Evolutionary conservation across 2,329 filamentous ascomycete genomes (phyloP), one percentile per base, ranked within the genome.

Genomic region (Penicillium psychrosexuale): DNA sequence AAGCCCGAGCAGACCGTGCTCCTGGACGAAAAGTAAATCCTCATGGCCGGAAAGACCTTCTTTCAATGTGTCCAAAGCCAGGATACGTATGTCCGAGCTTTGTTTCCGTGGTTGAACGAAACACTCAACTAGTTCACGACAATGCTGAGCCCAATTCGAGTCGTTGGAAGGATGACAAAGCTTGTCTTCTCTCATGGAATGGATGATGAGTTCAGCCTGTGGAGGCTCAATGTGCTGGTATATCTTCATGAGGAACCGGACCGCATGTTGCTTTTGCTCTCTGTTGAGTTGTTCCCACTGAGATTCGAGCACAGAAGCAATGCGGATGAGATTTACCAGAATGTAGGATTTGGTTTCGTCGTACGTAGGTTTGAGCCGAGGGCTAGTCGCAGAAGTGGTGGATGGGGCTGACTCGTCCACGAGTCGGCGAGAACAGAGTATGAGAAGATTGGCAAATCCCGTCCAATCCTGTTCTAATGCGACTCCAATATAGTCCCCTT

Each of bases 41-140:
- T 74, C 69, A 31, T 68, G 59, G 19, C 57, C 69, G 11, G 61
- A 57, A 49, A 75, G 71, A 15, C 73, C 69, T n/a, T 75, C 72
- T 59, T 73, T 73, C 15, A 76, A 55, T 1, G 68, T 70, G 30
- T 72, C 70, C 38, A 77, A 60, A 37, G 74, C 74, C 11, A 71
- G 53, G 7, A 75, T 71, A 31, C 75, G 74, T 47, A 74, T 66
- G 39, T 75, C 73, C 5, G 72, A 68, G 33, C 69, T 57, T 55
- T 76, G 74, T 12, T 66, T 66, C n/a, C 65, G 72, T 50, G 67
- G 62, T 19, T 67, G 68, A 56, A 76, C 65, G 47, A 76, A 76
- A 34, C 66, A 69, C 37, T 66, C 61, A 51, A 75, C 69, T 15
- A 76, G 56, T 28, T 65, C 67, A 50, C 66, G 69, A 30, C 68